phyloP scores from a whole-genome alignment of 2,329 filamentous ascomycete species.

The Fusarium transvaalense region DNA sequence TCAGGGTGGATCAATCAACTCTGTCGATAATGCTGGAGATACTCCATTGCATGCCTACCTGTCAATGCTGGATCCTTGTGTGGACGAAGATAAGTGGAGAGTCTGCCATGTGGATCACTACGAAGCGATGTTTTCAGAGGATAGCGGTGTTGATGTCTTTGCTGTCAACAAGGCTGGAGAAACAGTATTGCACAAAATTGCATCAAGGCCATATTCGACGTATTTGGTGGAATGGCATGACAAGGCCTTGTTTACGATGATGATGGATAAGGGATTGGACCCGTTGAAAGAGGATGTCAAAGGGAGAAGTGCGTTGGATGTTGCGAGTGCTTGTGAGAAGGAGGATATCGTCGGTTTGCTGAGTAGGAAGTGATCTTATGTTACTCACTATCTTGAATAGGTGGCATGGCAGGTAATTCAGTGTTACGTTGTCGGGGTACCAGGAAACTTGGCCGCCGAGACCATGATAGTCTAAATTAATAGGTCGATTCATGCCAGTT shows the following conservation, averaged over 20 bases:
- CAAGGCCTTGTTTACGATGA: constrained; percentile 27
- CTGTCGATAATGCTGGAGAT: constrained; percentile 26
- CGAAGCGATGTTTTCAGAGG: constrained; percentile 24
- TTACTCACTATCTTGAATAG: too few relatives aligned
- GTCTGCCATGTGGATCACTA: constrained; percentile 33
- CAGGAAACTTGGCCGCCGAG: too few relatives aligned
- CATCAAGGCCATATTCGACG: background rate
- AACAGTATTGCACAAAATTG: constrained; percentile 36
- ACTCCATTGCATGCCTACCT: constrained; percentile 33
- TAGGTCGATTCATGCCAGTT: too few relatives aligned
- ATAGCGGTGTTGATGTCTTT: constrained; percentile 30
- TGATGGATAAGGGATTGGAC: constrained; percentile 38
- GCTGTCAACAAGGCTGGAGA: constrained; percentile 31
- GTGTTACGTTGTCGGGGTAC: too few relatives aligned
- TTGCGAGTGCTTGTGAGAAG: constrained; percentile 43
- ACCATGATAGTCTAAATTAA: too few relatives aligned
- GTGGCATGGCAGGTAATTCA: too few relatives aligned
- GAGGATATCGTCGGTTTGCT: constrained; percentile 35
- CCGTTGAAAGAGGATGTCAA: constrained; percentile 38
- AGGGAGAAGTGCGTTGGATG: constrained; percentile 43
- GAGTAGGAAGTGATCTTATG: constrained; percentile 10
- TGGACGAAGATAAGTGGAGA: background rate
- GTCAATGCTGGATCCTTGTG: background rate
- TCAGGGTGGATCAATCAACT: constrained; percentile 33
- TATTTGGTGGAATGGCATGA: constrained; percentile 14